phyloP scores from a whole-genome alignment of 1,139 yeast genomes.

The Geotrichum klebahnii region DNA sequence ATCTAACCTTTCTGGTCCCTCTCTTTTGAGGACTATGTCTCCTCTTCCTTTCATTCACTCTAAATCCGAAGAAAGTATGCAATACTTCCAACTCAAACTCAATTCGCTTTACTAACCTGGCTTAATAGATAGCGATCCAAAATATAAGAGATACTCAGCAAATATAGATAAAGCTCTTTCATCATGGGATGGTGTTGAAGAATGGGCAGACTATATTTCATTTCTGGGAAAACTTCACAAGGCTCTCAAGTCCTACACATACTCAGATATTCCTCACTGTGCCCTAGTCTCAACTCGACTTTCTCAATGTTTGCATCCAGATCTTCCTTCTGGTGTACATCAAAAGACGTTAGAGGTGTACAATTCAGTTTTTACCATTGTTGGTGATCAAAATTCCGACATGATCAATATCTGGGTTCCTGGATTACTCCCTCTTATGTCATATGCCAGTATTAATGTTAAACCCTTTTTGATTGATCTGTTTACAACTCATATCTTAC shows the following conservation, averaged over 20 bases:
- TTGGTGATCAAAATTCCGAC: slow-evolving; percentile 43
- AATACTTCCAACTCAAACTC: too few species aligned
- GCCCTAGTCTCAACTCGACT: slow-evolving; percentile 40
- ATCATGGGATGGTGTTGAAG: slow-evolving; percentile 79
- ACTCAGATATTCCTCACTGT: slow-evolving; percentile 48
- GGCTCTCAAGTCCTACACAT: slow-evolving; percentile 50
- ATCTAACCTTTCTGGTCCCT: too few species aligned
- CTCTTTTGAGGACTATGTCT: too few species aligned
- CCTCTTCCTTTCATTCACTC: too few species aligned
- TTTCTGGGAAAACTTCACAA: slow-evolving; percentile 75
- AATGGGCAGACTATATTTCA: slow-evolving; percentile 98
- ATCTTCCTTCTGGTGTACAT: slow-evolving; percentile 91
- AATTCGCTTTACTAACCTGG: neutral
- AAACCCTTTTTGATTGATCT: slow-evolving; percentile 69
- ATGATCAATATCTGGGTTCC: slow-evolving; percentile 68
- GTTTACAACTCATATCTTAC: slow-evolving; percentile 53
- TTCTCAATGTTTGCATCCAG: slow-evolving; percentile 65
- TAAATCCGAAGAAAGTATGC: too few species aligned
- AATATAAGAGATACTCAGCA: slow-evolving; percentile 63
- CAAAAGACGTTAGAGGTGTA: slow-evolving; percentile 79
- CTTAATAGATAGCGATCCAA: slow-evolving; percentile 43
- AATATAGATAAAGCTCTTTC: slow-evolving; percentile 69
- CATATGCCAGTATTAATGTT: slow-evolving; percentile 83
- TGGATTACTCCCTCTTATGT: slow-evolving; percentile 77
- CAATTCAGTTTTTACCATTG: slow-evolving; percentile 58